phyloP scores from a whole-genome alignment of 495 filamentous ascomycete species.

The Pseudomonodictys pantanalensis region DNA sequence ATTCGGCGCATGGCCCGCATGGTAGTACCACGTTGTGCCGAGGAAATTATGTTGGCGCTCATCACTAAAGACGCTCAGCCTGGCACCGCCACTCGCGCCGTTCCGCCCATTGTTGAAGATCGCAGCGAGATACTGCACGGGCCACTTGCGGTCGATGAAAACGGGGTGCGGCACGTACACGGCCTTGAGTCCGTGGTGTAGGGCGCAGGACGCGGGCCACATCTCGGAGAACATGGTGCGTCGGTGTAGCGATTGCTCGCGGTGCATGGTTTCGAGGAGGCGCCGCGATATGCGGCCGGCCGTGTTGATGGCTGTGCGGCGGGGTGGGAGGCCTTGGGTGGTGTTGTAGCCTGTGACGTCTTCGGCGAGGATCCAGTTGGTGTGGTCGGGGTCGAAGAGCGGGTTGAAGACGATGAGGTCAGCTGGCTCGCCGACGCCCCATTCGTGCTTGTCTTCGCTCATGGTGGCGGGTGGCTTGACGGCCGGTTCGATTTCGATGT shows the following conservation, averaged over 20 bases:
- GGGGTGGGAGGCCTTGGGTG: slow-evolving; percentile 63
- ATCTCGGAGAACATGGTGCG: slow-evolving; percentile 95
- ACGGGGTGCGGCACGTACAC: slow-evolving; percentile 91
- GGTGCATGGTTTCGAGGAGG: slow-evolving; percentile 83
- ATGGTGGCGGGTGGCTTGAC: slow-evolving; percentile 66
- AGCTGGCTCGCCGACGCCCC: slow-evolving; percentile 90
- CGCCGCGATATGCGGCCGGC: slow-evolving; percentile 77
- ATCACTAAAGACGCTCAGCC: slow-evolving; percentile 70
- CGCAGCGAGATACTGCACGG: slow-evolving; percentile 69
- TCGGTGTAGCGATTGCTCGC: slow-evolving; percentile 72
- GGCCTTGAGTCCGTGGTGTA: slow-evolving; percentile 94
- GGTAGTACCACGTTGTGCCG: slow-evolving; percentile 93
- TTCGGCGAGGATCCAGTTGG: slow-evolving; percentile 80
- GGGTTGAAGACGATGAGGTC: slow-evolving; percentile 94
- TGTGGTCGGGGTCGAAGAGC: slow-evolving; percentile 84
- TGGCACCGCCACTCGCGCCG: slow-evolving; percentile 69
- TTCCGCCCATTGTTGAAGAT: slow-evolving; percentile 84
- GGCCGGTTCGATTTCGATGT: slow-evolving; percentile 68
- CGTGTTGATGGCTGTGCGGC: slow-evolving; percentile 85
- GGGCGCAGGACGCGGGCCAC: slow-evolving; percentile 81
- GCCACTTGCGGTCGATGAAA: slow-evolving; percentile 89
- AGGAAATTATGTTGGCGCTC: slow-evolving; percentile 85
- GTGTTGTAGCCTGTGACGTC: slow-evolving; percentile 89
- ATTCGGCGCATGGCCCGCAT: slow-evolving; percentile 77
- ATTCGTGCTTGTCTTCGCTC: slow-evolving; percentile 76